A percentile compares a stretch with the other conserved stretches of the same genome.
Conservation (phyloP, 352 stramenopile species). For the Globisporangium sylvaticum region DNA sequence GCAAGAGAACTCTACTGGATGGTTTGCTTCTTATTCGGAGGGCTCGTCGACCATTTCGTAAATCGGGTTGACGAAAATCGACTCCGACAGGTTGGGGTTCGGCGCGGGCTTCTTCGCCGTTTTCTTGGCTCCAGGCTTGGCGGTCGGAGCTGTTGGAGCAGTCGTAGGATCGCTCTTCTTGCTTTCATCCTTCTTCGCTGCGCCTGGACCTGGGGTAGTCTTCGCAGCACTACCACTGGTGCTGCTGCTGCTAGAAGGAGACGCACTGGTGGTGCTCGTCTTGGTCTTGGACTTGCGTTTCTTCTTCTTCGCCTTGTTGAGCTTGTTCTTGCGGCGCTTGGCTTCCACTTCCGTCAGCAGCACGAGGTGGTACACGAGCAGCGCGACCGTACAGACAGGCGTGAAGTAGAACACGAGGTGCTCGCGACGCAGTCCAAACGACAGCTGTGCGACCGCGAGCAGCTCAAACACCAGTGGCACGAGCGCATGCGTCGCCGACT, state of each 20-base stretch:
- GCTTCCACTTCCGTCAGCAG: constrained; percentile 56
- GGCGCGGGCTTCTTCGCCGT: constrained; percentile 25
- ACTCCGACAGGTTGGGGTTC: constrained; percentile 19
- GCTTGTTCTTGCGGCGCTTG: constrained; percentile 48
- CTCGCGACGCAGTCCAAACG: constrained; percentile 41
- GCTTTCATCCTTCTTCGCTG: not conserved
- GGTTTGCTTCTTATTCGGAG: constrained; percentile 5
- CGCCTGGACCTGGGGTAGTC: not conserved
- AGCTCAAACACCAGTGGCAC: constrained; percentile 52
- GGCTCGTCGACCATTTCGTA: constrained; percentile 20
- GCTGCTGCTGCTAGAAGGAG: not conserved
- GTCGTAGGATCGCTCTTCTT: not conserved
- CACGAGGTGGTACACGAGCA: constrained; percentile 48
- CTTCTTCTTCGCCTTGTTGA: constrained; percentile 52
- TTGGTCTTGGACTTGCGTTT: constrained; percentile 45
- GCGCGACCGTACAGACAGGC: constrained; percentile 29
- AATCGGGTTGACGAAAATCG: constrained; percentile 19
- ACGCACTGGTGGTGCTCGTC: constrained; percentile 1
- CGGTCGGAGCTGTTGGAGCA: not conserved
- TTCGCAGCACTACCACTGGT: not conserved
- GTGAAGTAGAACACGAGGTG: constrained; percentile 59
- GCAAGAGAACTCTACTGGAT: constrained; percentile 1
- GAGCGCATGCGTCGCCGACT: constrained; percentile 54
- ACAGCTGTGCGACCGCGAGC: constrained; percentile 33
- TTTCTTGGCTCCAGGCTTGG: constrained; percentile 12